Base-by-base conservation (phyloP, 225 moss, liverwort and hornwort genomes). In the Pseudisothecium myosuroides region DNA sequence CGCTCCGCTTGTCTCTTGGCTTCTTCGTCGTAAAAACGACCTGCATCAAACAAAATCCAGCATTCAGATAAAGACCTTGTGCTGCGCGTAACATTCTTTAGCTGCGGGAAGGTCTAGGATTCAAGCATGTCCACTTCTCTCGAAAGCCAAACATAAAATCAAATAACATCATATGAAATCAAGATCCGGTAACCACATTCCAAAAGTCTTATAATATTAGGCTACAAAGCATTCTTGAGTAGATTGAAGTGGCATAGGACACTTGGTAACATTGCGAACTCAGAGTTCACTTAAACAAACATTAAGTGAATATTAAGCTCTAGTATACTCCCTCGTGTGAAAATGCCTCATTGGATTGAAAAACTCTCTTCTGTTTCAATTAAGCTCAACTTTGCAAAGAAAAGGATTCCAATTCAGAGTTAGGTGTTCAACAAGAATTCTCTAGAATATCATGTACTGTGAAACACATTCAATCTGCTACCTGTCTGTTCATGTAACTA, bases 11-110 rank as follows among this genome's bases (percentile, higher is more conserved):
- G 77, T 54, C 54, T 36, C 54, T 54, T 78, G 12, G 91, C 91
- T 83, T 92, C 92, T 1, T 83, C 41, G 17, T 92, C 94, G 17
- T 92, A 94, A 55, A 91, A 92, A 0, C 81, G 49, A 4, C 93
- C 87, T 36, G 65, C 47, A 26, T 17, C 18, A 72, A 15, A 14
- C 62, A 76, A 84, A 55, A 55, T 18, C 12, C 43, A 41, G 8
- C 8, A 31, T 43, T 49, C 9, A 64, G 9, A 32, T 64, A 17
- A 64, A 64, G 64, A 16, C 9, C 5, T 64, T 8, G 31, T 64
- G 17, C 8, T 64, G 4, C n/a, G n/a, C n/a, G 12, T 37, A 17
- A 17, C n/a, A 43, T 43, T 61, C 81, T 80, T 58, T 80, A 80
- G 12, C 23, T 34, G 34, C 22, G 47, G 23, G 47, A 29, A 49